Evolutionary conservation across 1,284 basidiomycete genomes (phyloP).

Genomic region (Hemileia vastatrix): DNA sequence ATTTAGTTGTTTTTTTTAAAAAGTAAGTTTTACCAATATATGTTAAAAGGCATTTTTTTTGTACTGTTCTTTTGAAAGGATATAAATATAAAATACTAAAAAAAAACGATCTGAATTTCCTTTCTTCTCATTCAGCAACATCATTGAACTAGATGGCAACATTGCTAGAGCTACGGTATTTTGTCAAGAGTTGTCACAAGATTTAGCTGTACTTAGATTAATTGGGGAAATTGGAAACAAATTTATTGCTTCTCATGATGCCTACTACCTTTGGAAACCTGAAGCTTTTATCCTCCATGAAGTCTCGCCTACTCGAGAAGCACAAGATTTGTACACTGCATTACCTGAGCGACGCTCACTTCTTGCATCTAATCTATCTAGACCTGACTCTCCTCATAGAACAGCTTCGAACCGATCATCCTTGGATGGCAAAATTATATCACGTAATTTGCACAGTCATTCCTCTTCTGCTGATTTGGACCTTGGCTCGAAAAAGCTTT

Average conservation of each 20-base stretch:
- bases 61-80: too few relatives aligned
- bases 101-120: too few relatives aligned
- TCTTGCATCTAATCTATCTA: background rate
- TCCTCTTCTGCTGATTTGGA: background rate
- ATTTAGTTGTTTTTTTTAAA: slow-evolving; percentile 28
- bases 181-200: slow-evolving; percentile 27
- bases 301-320: background rate
- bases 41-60: too few relatives aligned
- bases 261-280: slow-evolving; percentile 29
- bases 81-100: too few relatives aligned
- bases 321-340: slow-evolving; percentile 2
- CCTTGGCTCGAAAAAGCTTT: background rate
- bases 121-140: slow-evolving; percentile 5
- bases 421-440: background rate
- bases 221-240: slow-evolving; percentile 31
- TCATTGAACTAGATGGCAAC: slow-evolving; percentile 24
- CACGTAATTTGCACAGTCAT: background rate
- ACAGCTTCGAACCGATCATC: background rate
- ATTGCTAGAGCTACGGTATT: slow-evolving; percentile 24
- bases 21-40: slow-evolving; percentile 11
- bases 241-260: slow-evolving; percentile 28
- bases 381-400: background rate
- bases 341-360: slow-evolving; percentile 8
- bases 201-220: slow-evolving; percentile 27
- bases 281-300: slow-evolving; percentile 28